phyloP scores from a whole-genome alignment of 495 filamentous ascomycete genomes.

The Hyaloscypha finlandica region DNA sequence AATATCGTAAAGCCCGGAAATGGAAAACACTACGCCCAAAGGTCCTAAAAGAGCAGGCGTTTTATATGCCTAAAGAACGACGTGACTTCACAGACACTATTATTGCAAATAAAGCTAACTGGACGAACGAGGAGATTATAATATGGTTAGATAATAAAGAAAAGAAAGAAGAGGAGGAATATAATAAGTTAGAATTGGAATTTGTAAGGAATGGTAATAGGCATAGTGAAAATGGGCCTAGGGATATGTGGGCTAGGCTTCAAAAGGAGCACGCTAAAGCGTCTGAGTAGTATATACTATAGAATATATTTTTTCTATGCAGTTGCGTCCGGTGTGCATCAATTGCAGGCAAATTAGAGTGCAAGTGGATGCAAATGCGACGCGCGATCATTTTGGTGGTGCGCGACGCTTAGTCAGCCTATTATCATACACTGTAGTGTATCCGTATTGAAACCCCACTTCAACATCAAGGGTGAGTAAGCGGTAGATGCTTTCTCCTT shows the following conservation, averaged over 20 bases:
- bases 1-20: slow-evolving; percentile 15
- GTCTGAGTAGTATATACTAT: background rate
- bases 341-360: slow-evolving; percentile 5
- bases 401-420: background rate
- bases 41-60: too few relatives aligned
- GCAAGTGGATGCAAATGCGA: background rate
- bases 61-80: slow-evolving; percentile 14
- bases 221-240: slow-evolving; percentile 7
- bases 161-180: too few relatives aligned
- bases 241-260: slow-evolving; percentile 14
- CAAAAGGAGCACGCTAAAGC: slow-evolving; percentile 20
- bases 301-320: slow-evolving; percentile 1
- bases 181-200: slow-evolving; percentile 6
- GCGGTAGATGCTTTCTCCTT: too few relatives aligned
- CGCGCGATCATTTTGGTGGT: background rate
- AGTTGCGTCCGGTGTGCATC: background rate
- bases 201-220: slow-evolving; percentile 18
- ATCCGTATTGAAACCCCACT: too few relatives aligned
- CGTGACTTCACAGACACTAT: too few relatives aligned
- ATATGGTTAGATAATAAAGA: too few relatives aligned
- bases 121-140: too few relatives aligned
- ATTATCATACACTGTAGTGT: too few relatives aligned
- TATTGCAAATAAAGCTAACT: too few relatives aligned
- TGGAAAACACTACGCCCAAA: background rate
- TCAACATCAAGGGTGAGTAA: too few relatives aligned